Percentiles rank a stretch among this genome's conserved stretches.
Conservation (phyloP, 805 yeast genomes). For the Candida dendrica region DNA sequence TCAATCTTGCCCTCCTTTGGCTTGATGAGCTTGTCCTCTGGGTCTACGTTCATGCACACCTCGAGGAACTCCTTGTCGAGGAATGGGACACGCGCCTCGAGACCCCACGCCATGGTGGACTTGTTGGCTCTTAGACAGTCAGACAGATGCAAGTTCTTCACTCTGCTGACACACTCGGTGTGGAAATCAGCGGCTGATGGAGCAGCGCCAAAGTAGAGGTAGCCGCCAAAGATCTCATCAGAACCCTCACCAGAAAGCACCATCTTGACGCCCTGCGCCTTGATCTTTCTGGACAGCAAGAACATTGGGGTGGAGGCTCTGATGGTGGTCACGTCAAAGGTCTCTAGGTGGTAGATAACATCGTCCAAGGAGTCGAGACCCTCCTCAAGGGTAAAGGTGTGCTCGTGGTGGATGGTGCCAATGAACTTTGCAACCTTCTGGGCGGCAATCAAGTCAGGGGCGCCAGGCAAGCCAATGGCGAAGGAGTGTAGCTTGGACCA, state of each 20-base stretch:
- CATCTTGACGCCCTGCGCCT: conserved; percentile 99
- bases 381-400: conserved; percentile 92
- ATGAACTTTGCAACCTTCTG: conserved; percentile 93
- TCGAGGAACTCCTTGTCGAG: conserved; percentile 90
- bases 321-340: conserved; percentile 96
- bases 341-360: conserved; percentile 92
- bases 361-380: conserved; percentile 94
- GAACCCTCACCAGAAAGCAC: conserved; percentile 98
- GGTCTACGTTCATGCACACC: conserved; percentile 89
- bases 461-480: conserved; percentile 95
- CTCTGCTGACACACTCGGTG: conserved; percentile 90
- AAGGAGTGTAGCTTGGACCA: conserved; percentile 88
- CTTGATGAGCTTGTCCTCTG: conserved; percentile 81
- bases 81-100: conserved; percentile 99
- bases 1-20: conserved; percentile 74
- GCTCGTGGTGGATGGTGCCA: conserved; percentile 96
- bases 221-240: conserved; percentile 98
- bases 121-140: conserved; percentile 99
- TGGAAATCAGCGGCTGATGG: conserved; percentile 93
- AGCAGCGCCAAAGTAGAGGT: conserved; percentile 94
- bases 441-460: conserved; percentile 97
- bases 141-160: conserved; percentile 92
- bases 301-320: conserved; percentile 99
- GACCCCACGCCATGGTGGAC: conserved; percentile 99
- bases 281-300: conserved; percentile 89